Evolutionary conservation across 2,329 filamentous ascomycete genomes (phyloP), one percentile per base, ranked within the genome.

Genomic region (Verticillium isaacii): DNA sequence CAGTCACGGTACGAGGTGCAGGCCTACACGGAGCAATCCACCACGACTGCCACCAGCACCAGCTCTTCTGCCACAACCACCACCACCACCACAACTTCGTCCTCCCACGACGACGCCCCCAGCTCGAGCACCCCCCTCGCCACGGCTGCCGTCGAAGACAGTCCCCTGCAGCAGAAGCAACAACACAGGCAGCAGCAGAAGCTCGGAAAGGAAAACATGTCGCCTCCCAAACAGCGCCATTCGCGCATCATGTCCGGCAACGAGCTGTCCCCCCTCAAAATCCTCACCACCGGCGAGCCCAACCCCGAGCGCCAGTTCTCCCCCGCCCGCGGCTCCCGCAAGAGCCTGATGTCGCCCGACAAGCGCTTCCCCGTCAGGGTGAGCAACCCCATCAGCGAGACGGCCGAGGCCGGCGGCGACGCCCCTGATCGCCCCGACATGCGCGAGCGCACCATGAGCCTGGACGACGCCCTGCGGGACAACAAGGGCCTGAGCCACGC

Each of bases 341-440:
- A 79, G 65, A 65, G 63, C 58, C 36, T 65, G 54, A 61, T 78
- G 55, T 81, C 70, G 50, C 82, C 84, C 17, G 83, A 83, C 65
- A 86, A 82, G 71, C 78, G 86, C 61, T 89, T 88, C 68, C 86
- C 86, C 60, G 80, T 89, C 67, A 85, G 83, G 71, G 76, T 87
- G 68, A 82, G 77, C 73, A 66, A 65, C 57, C 61, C 64, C 23
- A 34, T 66, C 69, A 32, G 63, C 69, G 54, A 69, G 63, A 65
- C 61, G 61, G 58, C 62, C 59, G 19, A 59, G 62, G 61, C 60
- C n/a, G 7, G 25, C 15, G 15, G 25, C 12, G 57, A 58, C 5
- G 32, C 37, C 37, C 23, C 29, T 3, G 57, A 58, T 17, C 41
- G n/a, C 11, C 65, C 61, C 45, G 63, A 60, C 19, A 56, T 52